phyloP scores from a whole-genome alignment of 2,329 filamentous ascomycete genomes.

The Pyrenophora seminiperda region DNA sequence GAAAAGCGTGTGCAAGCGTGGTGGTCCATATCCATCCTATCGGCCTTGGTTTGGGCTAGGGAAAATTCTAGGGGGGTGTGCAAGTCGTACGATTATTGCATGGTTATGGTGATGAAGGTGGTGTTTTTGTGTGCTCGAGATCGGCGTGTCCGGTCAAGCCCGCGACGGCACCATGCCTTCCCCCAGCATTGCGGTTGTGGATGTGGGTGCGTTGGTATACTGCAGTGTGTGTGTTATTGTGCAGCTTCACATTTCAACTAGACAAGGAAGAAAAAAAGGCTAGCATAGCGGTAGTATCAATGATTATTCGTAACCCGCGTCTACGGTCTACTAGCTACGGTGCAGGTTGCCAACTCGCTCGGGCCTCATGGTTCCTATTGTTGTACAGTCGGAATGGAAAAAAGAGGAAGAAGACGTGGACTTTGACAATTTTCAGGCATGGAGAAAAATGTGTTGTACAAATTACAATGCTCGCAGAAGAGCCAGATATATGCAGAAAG shows the following conservation, averaged over 20 bases:
- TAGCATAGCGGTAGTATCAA: not conserved
- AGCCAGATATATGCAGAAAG: slow-evolving; percentile 5
- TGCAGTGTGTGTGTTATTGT: not conserved
- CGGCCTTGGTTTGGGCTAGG: too few relatives aligned
- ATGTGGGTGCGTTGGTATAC: not conserved
- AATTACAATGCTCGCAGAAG: slow-evolving; percentile 13
- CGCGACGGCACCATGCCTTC: not conserved
- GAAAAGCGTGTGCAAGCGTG: too few relatives aligned
- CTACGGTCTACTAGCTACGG: not conserved
- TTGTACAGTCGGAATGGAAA: not conserved
- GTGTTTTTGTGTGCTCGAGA: not conserved
- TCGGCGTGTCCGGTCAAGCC: not conserved
- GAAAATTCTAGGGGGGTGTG: too few relatives aligned
- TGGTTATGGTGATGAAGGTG: not conserved
- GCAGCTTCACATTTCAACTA: not conserved
- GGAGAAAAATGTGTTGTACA: slow-evolving; percentile 12
- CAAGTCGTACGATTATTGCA: not conserved
- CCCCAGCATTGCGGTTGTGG: too few relatives aligned
- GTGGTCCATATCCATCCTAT: too few relatives aligned
- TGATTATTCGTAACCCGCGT: not conserved
- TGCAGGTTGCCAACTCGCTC: not conserved
- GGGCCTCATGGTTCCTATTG: not conserved
- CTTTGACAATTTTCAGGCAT: not conserved
- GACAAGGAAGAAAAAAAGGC: not conserved
- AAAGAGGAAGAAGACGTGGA: not conserved